Evolutionary conservation across 768 basidiomycete species (phyloP), one percentile per base, ranked within the genome.

Genomic region (Hygrocybe punicea): DNA sequence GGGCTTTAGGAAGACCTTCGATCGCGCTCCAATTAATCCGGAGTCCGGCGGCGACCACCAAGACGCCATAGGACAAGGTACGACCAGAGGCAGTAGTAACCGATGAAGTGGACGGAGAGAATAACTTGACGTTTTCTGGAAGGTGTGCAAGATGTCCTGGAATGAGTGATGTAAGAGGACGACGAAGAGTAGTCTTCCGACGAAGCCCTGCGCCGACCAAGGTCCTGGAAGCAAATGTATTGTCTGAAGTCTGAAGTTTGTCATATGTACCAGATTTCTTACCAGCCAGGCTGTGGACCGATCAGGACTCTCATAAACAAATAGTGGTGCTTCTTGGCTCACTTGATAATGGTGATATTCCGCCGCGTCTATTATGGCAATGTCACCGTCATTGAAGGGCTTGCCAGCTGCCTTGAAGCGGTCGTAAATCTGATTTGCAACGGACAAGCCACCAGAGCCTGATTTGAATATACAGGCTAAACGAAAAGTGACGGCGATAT

Each of bases 21-120:
- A 98, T 85, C 23, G 75, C 81, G 60, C 83, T 79, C 81, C 85
- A 96, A 68, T 97, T 94, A 69, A 80, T 88, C 73, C 96, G 84
- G 25, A 99, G 73, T 21, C 96, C 96, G 7, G 91, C 81, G 21
- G 94, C 91, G 50, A 99, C 88, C 21, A 99, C 86, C 35, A 99
- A 79, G 33, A 82, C 79, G 61, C 98, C 94, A 67, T 98, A 98
- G 21, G 79, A 77, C 57, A 93, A 71, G 45, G 78, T 80, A 51
- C 84, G 80, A 36, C 93, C 92, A 33, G 84, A 79, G 1, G 78
- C 71, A 21, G 93, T 91, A 9, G 82, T 85, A 39, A 98, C 72
- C 25, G 85, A 82, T 49, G 92, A 93, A 9, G 78, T 76, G 42
- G 78, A 75, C 4, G 96, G 96, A 51, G 84, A 80, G 70, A 98